phyloP scores from a whole-genome alignment of 179 eudicot genomes.

The Beta corolliflora region DNA sequence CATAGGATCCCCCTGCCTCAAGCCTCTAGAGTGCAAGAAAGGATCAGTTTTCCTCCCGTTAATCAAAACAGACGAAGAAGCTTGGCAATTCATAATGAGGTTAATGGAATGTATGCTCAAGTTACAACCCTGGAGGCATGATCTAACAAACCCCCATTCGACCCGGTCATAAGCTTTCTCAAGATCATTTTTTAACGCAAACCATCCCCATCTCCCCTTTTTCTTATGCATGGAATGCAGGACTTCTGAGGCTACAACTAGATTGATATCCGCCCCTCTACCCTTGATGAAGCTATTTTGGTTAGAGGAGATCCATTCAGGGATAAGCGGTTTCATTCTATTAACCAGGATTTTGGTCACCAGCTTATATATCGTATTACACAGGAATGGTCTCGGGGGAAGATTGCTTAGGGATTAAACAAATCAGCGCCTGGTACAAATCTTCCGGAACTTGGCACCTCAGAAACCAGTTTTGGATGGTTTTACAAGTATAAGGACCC shows the following conservation, averaged over 20 bases:
- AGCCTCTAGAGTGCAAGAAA: not conserved
- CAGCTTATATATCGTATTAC: not conserved
- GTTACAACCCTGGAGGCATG: not conserved
- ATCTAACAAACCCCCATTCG: not conserved
- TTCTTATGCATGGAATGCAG: not conserved
- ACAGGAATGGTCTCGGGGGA: not conserved
- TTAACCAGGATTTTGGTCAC: not conserved
- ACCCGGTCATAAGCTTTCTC: not conserved
- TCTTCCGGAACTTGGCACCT: not conserved
- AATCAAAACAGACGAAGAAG: not conserved
- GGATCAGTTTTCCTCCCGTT: not conserved
- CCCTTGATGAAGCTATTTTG: not conserved
- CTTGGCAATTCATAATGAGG: not conserved
- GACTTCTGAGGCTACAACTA: not conserved
- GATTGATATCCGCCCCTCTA: not conserved
- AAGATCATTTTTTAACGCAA: not conserved
- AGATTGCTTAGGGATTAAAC: not conserved
- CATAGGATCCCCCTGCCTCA: constrained; percentile 1
- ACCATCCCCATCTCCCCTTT: not conserved
- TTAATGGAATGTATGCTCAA: not conserved
- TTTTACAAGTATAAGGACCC: not conserved
- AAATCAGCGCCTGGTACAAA: not conserved
- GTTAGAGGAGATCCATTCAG: not conserved
- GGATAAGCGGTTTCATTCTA: not conserved
- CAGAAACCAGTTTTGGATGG: not conserved